A percentile compares a stretch with the other conserved stretches of the same genome.
phyloP scores from a whole-genome alignment of 164 flowering plant species.

The Tetracentron sinense region DNA sequence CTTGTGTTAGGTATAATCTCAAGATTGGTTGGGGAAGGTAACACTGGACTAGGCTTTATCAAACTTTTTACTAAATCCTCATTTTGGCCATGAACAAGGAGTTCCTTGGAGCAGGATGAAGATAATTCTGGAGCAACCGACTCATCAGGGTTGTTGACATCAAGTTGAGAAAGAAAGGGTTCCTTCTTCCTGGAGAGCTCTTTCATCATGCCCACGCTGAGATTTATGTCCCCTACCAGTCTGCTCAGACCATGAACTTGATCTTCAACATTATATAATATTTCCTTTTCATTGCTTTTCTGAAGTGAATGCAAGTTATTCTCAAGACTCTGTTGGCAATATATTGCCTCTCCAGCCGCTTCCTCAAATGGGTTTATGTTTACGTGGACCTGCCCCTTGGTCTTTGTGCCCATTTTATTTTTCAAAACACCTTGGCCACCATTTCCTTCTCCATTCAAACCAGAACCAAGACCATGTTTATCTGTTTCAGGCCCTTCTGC shows the following conservation, averaged over 20 bases:
- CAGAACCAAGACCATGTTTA: conserved; percentile 4
- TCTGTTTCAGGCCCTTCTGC: conserved; percentile 1
- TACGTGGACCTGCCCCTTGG: conserved; percentile 11
- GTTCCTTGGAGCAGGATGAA: background rate
- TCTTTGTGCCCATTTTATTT: background rate
- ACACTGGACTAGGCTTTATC: conserved; percentile 11
- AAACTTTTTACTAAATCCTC: conserved; percentile 13
- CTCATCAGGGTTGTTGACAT: conserved; percentile 4
- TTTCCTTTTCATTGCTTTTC: conserved; percentile 25
- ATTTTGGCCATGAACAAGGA: conserved; percentile 8
- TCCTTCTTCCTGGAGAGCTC: conserved; percentile 9
- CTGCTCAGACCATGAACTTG: conserved; percentile 23
- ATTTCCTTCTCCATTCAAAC: no score
- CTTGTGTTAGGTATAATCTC: conserved; percentile 15
- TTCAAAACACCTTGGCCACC: background rate
- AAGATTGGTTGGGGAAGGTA: conserved; percentile 15
- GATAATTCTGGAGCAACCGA: background rate
- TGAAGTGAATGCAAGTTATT: background rate
- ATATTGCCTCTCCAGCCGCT: background rate
- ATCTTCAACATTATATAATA: conserved; percentile 12
- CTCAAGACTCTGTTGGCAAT: background rate
- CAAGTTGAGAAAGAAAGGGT: conserved; percentile 9
- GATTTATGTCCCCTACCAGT: conserved; percentile 14
- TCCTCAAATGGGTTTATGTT: background rate
- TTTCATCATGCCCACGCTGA: conserved; percentile 10